Evolutionary conservation across 495 filamentous ascomycete genomes (phyloP).

Genomic region (Jackrogersella minutella): DNA sequence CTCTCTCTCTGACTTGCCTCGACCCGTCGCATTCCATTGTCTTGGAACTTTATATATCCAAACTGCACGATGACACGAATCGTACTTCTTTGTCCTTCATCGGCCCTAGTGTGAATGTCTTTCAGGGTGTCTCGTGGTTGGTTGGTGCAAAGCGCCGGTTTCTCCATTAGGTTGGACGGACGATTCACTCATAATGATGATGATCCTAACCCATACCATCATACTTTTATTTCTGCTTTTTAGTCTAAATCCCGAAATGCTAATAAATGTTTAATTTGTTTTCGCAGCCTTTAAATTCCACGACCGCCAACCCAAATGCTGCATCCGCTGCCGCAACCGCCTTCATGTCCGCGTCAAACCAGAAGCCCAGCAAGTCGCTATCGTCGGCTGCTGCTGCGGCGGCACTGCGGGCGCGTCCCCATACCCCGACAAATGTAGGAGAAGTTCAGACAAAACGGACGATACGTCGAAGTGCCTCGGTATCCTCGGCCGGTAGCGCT

Average conservation of each 20-base stretch:
- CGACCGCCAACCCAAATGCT: constrained; percentile 72
- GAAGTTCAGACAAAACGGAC: constrained; percentile 89
- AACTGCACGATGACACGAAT: constrained; percentile 30
- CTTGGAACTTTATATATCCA: constrained; percentile 11
- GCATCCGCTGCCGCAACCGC: constrained; percentile 81
- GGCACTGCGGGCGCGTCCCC: constrained; percentile 77
- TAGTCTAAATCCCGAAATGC: constrained; percentile 12
- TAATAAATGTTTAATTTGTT: constrained; percentile 19
- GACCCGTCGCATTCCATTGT: constrained; percentile 35
- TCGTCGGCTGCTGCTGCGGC: constrained; percentile 86
- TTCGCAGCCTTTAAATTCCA: constrained; percentile 63
- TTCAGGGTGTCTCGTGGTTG: constrained; percentile 25
- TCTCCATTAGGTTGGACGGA: constrained; percentile 17
- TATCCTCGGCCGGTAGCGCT: constrained; percentile 69
- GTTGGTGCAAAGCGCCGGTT: constrained; percentile 14
- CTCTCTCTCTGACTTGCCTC: constrained; percentile 23
- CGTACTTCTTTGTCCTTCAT: constrained; percentile 29
- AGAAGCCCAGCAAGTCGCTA: constrained; percentile 63
- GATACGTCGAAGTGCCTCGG: constrained; percentile 71
- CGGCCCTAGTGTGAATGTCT: constrained; percentile 32
- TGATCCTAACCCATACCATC: constrained; percentile 13
- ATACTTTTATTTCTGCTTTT: constrained; percentile 18
- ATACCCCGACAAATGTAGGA: constrained; percentile 77
- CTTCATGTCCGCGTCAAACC: constrained; percentile 71
- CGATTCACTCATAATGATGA: constrained; percentile 39